phyloP scores from a whole-genome alignment of 768 basidiomycete species.

The Gymnopilus junonius region DNA sequence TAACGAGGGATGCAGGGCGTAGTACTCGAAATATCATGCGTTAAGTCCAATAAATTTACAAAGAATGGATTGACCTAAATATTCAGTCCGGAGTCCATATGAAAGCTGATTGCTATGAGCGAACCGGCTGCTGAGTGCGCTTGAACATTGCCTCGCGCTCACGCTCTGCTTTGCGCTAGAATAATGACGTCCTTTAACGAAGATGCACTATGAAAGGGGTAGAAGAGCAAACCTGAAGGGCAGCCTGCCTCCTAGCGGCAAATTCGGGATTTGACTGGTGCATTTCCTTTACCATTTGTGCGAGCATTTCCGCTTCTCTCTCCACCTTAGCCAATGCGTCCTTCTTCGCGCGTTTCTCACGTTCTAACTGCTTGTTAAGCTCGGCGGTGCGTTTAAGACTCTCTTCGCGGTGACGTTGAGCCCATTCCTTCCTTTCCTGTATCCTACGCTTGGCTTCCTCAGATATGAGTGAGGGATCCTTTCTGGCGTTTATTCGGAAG shows the following conservation, averaged over 20 bases:
- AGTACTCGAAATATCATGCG: constrained; percentile 6
- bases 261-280: constrained; percentile 64
- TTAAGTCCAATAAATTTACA: constrained; percentile 13
- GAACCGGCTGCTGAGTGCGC: constrained; percentile 16
- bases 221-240: constrained; percentile 48
- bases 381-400: constrained; percentile 54
- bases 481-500: constrained; percentile 37
- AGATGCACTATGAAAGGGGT: neutral
- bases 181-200: neutral
- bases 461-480: constrained; percentile 32
- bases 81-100: neutral
- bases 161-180: constrained; percentile 36
- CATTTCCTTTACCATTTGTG: constrained; percentile 60
- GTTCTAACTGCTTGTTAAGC: constrained; percentile 34
- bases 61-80: constrained; percentile 7
- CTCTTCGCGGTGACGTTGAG: constrained; percentile 49
- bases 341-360: constrained; percentile 41
- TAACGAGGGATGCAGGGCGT: constrained; percentile 2
- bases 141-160: constrained; percentile 26
- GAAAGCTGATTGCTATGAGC: constrained; percentile 10
- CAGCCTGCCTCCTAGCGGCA: constrained; percentile 56
- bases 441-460: constrained; percentile 46
- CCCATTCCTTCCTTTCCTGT: constrained; percentile 60
- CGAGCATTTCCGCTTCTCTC: constrained; percentile 46
- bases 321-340: constrained; percentile 35